Evolutionary conservation across 2,329 filamentous ascomycete genomes (phyloP).

Genomic region (Trichoderma semiorbis): DNA sequence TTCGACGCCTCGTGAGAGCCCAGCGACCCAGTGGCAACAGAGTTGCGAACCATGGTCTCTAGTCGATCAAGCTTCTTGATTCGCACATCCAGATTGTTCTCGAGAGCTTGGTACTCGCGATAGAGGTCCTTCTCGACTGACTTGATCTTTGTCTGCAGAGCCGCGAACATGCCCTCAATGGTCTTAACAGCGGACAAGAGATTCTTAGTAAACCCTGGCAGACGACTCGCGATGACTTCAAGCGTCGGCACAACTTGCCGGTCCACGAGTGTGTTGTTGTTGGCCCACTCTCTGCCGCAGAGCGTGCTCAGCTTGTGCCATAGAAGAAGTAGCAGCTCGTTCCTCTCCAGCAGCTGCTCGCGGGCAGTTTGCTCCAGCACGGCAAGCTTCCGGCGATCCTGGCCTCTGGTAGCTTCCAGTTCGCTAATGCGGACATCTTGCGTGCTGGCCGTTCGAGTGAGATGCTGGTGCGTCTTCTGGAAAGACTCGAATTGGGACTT

Average conservation of each 20-base stretch:
- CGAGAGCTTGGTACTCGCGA: conserved; percentile 84
- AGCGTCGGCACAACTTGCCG: conserved; percentile 77
- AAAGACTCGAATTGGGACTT: conserved; percentile 84
- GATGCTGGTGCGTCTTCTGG: conserved; percentile 82
- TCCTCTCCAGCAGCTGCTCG: conserved; percentile 85
- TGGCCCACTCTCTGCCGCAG: conserved; percentile 88
- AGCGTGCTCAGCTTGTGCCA: conserved; percentile 86
- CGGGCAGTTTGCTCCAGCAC: conserved; percentile 75
- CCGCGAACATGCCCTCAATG: conserved; percentile 73
- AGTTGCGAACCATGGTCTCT: conserved; percentile 72
- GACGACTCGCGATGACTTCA: conserved; percentile 79
- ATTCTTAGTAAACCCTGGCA: conserved; percentile 88
- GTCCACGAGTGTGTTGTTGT: conserved; percentile 84
- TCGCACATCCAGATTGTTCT: conserved; percentile 73
- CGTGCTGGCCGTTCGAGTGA: conserved; percentile 78
- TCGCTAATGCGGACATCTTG: conserved; percentile 83
- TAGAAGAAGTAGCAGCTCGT: conserved; percentile 79
- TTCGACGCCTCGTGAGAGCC: conserved; percentile 42
- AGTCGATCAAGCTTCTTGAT: conserved; percentile 84
- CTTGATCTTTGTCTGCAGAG: conserved; percentile 77
- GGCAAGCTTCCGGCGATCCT: conserved; percentile 73
- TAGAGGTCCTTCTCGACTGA: conserved; percentile 84
- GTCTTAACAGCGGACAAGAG: conserved; percentile 81
- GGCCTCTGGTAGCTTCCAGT: conserved; percentile 72
- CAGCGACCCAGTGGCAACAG: conserved; percentile 49